Evolutionary conservation across 306 rosid genomes (phyloP).

Genomic region (Cicer pinnatifidum): DNA sequence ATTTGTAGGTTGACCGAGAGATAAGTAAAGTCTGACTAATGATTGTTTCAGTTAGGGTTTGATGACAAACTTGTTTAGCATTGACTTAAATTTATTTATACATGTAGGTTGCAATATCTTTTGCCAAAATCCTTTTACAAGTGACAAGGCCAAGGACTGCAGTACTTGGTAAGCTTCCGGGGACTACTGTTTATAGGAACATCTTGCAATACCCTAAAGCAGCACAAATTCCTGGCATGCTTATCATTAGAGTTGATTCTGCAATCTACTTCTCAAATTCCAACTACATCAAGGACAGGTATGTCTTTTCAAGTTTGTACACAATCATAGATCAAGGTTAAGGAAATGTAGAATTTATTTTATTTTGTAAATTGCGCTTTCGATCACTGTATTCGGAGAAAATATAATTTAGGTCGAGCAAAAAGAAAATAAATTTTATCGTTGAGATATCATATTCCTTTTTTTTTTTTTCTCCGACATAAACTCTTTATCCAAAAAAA

Average conservation of each 20-base stretch:
- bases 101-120: slow-evolving; percentile 70
- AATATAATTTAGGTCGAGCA: too few relatives aligned
- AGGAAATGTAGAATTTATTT: too few relatives aligned
- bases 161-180: slow-evolving; percentile 74
- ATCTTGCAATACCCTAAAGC: slow-evolving; percentile 73
- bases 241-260: slow-evolving; percentile 82
- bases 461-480: too few relatives aligned
- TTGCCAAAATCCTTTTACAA: slow-evolving; percentile 75
- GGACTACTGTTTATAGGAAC: slow-evolving; percentile 65
- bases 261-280: slow-evolving; percentile 88
- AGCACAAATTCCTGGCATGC: slow-evolving; percentile 55
- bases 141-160: slow-evolving; percentile 85
- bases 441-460: too few relatives aligned
- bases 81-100: neutral
- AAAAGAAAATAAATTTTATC: too few relatives aligned
- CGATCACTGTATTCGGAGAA: too few relatives aligned
- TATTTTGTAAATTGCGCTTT: too few relatives aligned
- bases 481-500: too few relatives aligned
- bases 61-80: neutral
- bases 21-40: too few relatives aligned
- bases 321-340: neutral
- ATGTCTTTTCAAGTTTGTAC: neutral
- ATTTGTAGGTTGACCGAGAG: too few relatives aligned
- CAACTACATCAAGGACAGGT: slow-evolving; percentile 88
- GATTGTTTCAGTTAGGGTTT: neutral